Evolutionary conservation across 768 basidiomycete genomes (phyloP).

Genomic region (Dendrothele bispora): DNA sequence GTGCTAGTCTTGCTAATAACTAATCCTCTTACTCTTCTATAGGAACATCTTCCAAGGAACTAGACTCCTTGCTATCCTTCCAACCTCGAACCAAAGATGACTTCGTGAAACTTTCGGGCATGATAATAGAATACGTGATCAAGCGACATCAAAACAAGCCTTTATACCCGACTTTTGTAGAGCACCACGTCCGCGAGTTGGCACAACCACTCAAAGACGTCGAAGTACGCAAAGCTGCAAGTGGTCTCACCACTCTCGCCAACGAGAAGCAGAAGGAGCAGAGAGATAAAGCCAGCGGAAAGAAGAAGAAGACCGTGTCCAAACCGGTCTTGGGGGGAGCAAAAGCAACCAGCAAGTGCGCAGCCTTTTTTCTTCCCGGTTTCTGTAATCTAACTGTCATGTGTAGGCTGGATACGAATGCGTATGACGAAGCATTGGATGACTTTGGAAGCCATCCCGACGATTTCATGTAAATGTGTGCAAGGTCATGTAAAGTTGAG

Average conservation of each 20-base stretch:
- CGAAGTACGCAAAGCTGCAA: constrained; percentile 89
- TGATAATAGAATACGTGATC: constrained; percentile 74
- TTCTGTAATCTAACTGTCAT: constrained; percentile 11
- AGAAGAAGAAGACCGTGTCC: constrained; percentile 79
- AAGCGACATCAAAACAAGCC: constrained; percentile 82
- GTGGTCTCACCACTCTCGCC: constrained; percentile 79
- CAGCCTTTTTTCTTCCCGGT: constrained; percentile 8
- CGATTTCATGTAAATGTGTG: constrained; percentile 85
- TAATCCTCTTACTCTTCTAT: constrained; percentile 1
- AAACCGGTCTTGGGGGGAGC: constrained; percentile 79
- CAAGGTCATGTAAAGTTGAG: neutral
- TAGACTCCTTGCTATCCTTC: constrained; percentile 71
- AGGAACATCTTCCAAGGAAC: constrained; percentile 70
- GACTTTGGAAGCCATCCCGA: constrained; percentile 75
- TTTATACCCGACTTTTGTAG: constrained; percentile 80
- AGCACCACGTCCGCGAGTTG: constrained; percentile 77
- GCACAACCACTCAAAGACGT: constrained; percentile 81
- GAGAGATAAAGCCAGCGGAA: constrained; percentile 81
- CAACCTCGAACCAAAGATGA: constrained; percentile 90
- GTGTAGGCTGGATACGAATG: constrained; percentile 69
- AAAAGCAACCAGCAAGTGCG: constrained; percentile 66
- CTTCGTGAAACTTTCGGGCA: constrained; percentile 70
- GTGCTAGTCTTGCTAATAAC: neutral
- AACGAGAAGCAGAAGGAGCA: constrained; percentile 96
- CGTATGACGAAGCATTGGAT: constrained; percentile 89